Conservation (phyloP, 257 asterid species). For the Fraxinus cuspidata region DNA sequence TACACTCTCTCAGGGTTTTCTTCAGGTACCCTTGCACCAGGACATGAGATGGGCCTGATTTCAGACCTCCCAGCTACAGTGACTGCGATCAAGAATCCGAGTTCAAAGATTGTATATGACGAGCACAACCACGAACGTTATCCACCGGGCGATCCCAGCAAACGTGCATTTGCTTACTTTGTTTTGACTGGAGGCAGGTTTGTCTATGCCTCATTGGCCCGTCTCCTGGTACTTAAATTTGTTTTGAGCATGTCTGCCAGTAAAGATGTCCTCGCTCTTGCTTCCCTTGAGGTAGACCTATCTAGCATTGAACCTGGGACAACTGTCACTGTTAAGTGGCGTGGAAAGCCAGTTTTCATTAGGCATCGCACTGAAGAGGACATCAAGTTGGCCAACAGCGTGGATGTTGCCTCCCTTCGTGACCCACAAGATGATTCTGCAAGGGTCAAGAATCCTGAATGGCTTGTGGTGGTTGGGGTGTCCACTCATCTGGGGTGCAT, state of each 20-base stretch:
- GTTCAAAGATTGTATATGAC: too few relatives aligned
- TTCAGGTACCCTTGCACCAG: constrained; percentile 42
- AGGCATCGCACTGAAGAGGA: constrained; percentile 79
- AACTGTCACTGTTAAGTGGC: constrained; percentile 74
- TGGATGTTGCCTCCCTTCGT: constrained; percentile 70
- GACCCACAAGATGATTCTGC: constrained; percentile 86
- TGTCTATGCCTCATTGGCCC: constrained; percentile 57
- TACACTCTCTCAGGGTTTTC: too few relatives aligned
- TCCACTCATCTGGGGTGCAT: constrained; percentile 91
- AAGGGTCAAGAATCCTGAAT: constrained; percentile 58
- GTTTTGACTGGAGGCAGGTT: constrained; percentile 71
- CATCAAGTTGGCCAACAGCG: constrained; percentile 73
- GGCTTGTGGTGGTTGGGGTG: too few relatives aligned
- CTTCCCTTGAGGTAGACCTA: constrained; percentile 67
- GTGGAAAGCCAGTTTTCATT: constrained; percentile 78
- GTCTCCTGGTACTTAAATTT: constrained; percentile 58
- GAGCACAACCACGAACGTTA: too few relatives aligned
- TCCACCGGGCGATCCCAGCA: too few relatives aligned
- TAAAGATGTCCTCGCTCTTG: constrained; percentile 68
- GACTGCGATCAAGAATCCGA: too few relatives aligned
- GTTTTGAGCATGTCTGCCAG: constrained; percentile 69
- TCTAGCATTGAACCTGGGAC: constrained; percentile 64
- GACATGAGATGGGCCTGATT: constrained; percentile 30
- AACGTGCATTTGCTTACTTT: constrained; percentile 58
- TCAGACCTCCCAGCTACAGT: too few relatives aligned